Conservation (phyloP, 306 rosid species). For the Prunus davidiana region DNA sequence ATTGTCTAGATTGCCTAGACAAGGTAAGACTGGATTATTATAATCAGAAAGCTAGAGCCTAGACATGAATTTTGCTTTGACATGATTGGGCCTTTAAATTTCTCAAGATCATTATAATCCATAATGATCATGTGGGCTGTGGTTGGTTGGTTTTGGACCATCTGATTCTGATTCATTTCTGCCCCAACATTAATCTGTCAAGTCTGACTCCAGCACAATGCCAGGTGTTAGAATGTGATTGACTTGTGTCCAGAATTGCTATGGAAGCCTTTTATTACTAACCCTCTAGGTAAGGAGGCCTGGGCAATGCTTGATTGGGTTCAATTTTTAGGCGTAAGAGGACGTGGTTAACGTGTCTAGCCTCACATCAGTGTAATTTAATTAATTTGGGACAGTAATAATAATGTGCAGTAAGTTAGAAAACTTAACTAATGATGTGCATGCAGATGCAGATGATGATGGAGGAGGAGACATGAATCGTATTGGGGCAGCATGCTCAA, state of each 20-base stretch:
- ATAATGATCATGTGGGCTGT: background rate
- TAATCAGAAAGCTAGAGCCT: too few species aligned
- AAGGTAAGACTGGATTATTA: too few species aligned
- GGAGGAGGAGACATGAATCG: constrained; percentile 22
- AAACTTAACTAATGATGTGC: background rate
- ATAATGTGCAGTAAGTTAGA: too few species aligned
- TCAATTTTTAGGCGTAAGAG: too few species aligned
- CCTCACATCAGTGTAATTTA: too few species aligned
- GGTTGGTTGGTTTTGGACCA: background rate
- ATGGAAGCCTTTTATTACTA: background rate
- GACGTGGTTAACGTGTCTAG: too few species aligned
- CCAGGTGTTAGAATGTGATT: background rate
- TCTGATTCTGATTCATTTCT: background rate
- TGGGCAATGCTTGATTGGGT: background rate
- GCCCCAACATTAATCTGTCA: background rate
- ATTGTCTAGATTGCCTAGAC: too few species aligned
- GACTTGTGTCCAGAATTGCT: background rate
- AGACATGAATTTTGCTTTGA: background rate
- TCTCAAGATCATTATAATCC: background rate
- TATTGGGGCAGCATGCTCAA: constrained; percentile 40
- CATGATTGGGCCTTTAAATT: background rate
- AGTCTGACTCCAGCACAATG: background rate
- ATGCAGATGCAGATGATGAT: background rate
- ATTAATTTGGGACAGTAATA: too few species aligned
- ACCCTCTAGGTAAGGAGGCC: background rate